Conservation (phyloP, 768 basidiomycete species). For the Panaeolus papilionaceus region DNA sequence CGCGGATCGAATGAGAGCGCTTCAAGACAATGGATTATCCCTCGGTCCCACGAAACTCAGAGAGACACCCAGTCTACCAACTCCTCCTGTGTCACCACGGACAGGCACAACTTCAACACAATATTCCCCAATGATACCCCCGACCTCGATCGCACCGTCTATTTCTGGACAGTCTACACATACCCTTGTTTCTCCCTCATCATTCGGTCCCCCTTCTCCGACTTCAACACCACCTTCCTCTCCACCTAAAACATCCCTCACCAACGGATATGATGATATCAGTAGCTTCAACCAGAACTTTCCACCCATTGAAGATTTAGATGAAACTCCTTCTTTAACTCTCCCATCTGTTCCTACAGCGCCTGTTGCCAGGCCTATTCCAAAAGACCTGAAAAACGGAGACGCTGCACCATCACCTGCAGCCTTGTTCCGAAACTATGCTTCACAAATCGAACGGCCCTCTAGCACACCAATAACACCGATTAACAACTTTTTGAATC, state of each 20-base stretch:
- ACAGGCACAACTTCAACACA: slow-evolving; percentile 34
- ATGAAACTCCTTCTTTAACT: slow-evolving; percentile 56
- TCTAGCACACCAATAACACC: slow-evolving; percentile 76
- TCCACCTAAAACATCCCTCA: slow-evolving; percentile 44
- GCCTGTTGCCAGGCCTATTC: slow-evolving; percentile 30
- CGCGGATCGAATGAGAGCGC: slow-evolving; percentile 79
- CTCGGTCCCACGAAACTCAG: slow-evolving; percentile 64
- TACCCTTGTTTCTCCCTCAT: slow-evolving; percentile 71
- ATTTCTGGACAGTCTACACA: slow-evolving; percentile 56
- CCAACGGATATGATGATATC: slow-evolving; percentile 41
- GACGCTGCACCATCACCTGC: slow-evolving; percentile 37
- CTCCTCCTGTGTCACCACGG: slow-evolving; percentile 47
- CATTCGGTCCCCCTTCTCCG: slow-evolving; percentile 79
- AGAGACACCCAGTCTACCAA: slow-evolving; percentile 50
- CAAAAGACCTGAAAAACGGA: slow-evolving; percentile 31
- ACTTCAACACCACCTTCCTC: slow-evolving; percentile 73
- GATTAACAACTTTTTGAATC: slow-evolving; percentile 57
- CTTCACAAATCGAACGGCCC: slow-evolving; percentile 58
- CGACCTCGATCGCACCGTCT: slow-evolving; percentile 35
- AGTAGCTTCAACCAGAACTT: slow-evolving; percentile 71
- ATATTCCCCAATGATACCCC: slow-evolving; percentile 33
- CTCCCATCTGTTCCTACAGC: slow-evolving; percentile 56
- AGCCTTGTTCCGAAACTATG: slow-evolving; percentile 43
- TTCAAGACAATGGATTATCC: slow-evolving; percentile 75
- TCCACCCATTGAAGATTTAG: slow-evolving; percentile 79